Percentiles rank a stretch among this genome's conserved stretches.
phyloP scores from a whole-genome alignment of 176 grass and related monocot genomes.

The Juncus inflexus region DNA sequence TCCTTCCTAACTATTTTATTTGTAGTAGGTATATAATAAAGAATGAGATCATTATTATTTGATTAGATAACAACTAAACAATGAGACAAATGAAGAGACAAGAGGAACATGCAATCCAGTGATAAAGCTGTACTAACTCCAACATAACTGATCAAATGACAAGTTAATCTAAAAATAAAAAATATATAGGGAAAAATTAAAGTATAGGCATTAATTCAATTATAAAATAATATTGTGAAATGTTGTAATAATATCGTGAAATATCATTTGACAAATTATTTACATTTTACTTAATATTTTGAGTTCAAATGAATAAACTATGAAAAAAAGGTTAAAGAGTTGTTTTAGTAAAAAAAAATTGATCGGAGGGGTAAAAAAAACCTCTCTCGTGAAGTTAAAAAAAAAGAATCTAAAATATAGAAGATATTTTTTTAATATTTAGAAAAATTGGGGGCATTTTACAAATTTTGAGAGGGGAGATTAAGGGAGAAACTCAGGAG shows the following conservation, averaged over 20 bases:
- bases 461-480: background rate
- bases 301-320: too few species aligned
- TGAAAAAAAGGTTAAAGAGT: too few species aligned
- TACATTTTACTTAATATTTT: background rate
- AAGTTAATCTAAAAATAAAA: background rate
- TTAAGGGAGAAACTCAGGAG: background rate
- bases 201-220: background rate
- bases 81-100: too few species aligned
- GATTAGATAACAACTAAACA: too few species aligned
- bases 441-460: background rate
- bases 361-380: too few species aligned
- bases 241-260: conserved; percentile 4
- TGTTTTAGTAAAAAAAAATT: too few species aligned
- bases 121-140: conserved; percentile 21
- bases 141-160: conserved; percentile 1
- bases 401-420: too few species aligned
- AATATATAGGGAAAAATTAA: background rate
- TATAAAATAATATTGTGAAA: conserved; percentile 2
- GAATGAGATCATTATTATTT: too few species aligned
- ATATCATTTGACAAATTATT: background rate
- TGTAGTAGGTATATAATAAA: too few species aligned
- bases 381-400: too few species aligned
- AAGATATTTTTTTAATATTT: conserved; percentile 4
- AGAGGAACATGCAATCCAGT: conserved; percentile 16
- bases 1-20: too few species aligned